These are phyloP conservation scores for Microdochium trichocladiopsis DNA, from an alignment of 2,329 filamentous ascomycete genomes.

Conservation along the genomic window DNA sequence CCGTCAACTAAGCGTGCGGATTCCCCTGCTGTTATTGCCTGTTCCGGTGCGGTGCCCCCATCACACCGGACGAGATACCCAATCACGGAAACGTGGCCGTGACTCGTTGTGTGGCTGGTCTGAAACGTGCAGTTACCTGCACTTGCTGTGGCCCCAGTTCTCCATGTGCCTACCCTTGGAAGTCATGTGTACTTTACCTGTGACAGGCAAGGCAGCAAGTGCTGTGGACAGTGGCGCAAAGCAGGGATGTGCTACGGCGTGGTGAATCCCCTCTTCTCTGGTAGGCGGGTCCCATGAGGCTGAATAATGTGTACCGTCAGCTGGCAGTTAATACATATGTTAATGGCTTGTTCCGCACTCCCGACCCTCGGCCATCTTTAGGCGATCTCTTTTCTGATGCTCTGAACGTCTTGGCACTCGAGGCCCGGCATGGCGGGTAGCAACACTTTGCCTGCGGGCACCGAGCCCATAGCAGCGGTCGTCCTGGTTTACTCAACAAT, in stretches of 20 bases:
- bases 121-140: background rate
- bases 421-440: slow-evolving; percentile 4
- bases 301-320: background rate
- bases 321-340: background rate
- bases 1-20: background rate
- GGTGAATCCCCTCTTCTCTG: too few relatives aligned
- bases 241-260: background rate
- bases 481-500: slow-evolving; percentile 7
- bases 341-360: background rate
- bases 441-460: slow-evolving; percentile 8
- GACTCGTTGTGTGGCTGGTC: background rate
- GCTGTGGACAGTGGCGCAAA: background rate
- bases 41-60: background rate
- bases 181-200: background rate
- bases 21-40: background rate
- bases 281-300: too few relatives aligned
- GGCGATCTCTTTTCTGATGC: background rate
- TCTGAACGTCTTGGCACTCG: background rate
- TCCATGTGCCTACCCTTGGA: background rate
- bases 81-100: background rate
- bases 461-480: slow-evolving; percentile 5
- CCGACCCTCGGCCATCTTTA: background rate
- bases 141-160: background rate
- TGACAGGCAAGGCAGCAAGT: background rate
- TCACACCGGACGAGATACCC: background rate